These are phyloP conservation scores for Cnidoscolus chayamansa DNA, from an alignment of 441 rosid species.

Conservation along the genomic window DNA sequence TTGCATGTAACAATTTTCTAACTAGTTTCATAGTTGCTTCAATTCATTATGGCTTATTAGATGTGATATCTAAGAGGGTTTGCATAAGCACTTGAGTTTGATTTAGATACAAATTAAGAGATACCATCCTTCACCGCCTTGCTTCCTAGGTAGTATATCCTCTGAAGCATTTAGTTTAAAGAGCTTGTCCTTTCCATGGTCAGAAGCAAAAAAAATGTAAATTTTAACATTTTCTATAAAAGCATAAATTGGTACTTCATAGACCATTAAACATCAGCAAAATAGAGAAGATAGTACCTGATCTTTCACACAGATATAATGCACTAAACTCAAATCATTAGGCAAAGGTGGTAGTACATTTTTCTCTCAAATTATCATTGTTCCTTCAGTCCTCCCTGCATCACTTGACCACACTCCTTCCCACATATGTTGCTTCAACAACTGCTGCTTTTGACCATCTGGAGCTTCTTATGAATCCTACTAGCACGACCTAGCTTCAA, in stretches of 20 bases:
- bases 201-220: neutral
- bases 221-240: neutral
- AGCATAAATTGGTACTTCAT: neutral
- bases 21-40: neutral
- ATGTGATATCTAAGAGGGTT: neutral
- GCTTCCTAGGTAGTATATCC: neutral
- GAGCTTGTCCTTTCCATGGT: neutral
- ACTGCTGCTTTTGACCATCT: neutral
- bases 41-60: neutral
- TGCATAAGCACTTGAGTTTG: neutral
- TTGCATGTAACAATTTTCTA: neutral
- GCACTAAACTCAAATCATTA: slow-evolving; percentile 14
- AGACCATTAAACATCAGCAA: slow-evolving; percentile 4
- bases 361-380: slow-evolving; percentile 18
- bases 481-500: neutral
- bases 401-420: neutral
- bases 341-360: neutral
- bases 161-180: neutral
- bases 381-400: neutral
- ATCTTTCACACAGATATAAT: neutral
- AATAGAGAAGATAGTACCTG: neutral
- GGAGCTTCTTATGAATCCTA: neutral
- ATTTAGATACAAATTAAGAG: neutral
- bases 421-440: neutral
- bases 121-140: neutral